Base-by-base conservation (phyloP, 1,139 yeast genomes). In the Candida albicans region DNA sequence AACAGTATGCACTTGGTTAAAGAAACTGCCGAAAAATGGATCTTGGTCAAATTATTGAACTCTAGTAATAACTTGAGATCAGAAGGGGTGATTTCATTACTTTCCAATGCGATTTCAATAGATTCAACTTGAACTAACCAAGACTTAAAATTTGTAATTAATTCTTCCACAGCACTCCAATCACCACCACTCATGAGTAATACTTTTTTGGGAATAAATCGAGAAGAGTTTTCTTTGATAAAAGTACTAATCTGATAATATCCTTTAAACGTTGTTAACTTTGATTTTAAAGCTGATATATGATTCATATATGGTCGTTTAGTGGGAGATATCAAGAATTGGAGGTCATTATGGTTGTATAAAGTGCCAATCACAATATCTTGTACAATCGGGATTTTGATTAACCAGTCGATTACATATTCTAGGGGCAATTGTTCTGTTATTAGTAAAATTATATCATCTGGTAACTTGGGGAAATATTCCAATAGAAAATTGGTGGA, bases 131-230 rank as follows among this genome's bases (percentile, higher is more conserved):
- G 37, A 2, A 30, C 28, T 6, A 69, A 49, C 33, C 65, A 41
- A 0, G 40, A 42, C 22, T 56, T 41, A 41, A 56, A 62, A 25
- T 54, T 52, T 3, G 38, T 39, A 41, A 70, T 52, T 24, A 70
- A 47, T 1, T 54, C 53, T 31, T 54, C 58, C 45, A 69, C 48
- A 2, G 70, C 61, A 28, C 50, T 46, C 48, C 67, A 66, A 46
- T 68, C 74, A 13, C 65, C 64, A 12, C 71, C 69, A 18, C 67
- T 58, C n/a, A 64, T 50, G 28, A 70, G 49, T 14, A 65, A 47
- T 13, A 66, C 35, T 39, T 56, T 56, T 8, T 48, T 43, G 1
- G 75, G 75, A 10, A 51, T 52, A 14, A 69, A 53, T 39, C 64
- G 67, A 0, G 44, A 66, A 61, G 12, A 30, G 31, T 48, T 52